Evolutionary conservation across 441 rosid genomes (phyloP), one percentile per base, ranked within the genome.

Genomic region (Erodium chrysanthum): DNA sequence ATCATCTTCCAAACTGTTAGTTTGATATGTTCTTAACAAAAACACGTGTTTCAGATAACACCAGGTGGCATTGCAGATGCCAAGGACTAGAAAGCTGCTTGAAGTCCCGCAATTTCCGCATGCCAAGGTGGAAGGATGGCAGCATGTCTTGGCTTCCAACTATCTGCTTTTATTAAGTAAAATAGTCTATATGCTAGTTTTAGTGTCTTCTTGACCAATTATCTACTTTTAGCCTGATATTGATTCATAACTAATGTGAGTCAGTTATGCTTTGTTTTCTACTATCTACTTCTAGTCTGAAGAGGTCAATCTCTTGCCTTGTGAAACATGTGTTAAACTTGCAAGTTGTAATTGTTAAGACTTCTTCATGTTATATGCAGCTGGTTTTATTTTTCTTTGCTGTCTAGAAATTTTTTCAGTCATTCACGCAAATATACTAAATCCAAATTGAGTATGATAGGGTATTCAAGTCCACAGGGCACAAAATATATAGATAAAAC

Each of bases 61-160:
- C 75, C 85, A 71, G 95, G 97, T 7, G 95, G 96, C 70, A 86
- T 91, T 74, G 91, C 87, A 17, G 96, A 94, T 70, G 96, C 92
- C 0, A 87, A 84, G 83, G 96, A 91, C 84, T 91, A 78, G 54
- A 31, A 25, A 27, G 29, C 66, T 27, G 20, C 5, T 14, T 29
- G 4, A 14, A 15, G 40, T 15, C 40, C 40, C 7, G 40, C 10
- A 35, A 7, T 35, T 35, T 35, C 40, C 10, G 8, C 9, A 8
- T 35, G 40, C 40, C 40, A 35, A 35, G 25, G 27, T 21, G 10
- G 61, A 56, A 2, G 11, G 25, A 56, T 54, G 3, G 62, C 12
- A 8, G 12, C 27, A 56, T 56, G 14, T 22, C 27, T 15, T 35
- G 9, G 22, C 1, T 50, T 15, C 22, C 58, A 44, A 44, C 5